Evolutionary conservation across 75 land plant species (phyloP).

Genomic region (Larix kaempferi): DNA sequence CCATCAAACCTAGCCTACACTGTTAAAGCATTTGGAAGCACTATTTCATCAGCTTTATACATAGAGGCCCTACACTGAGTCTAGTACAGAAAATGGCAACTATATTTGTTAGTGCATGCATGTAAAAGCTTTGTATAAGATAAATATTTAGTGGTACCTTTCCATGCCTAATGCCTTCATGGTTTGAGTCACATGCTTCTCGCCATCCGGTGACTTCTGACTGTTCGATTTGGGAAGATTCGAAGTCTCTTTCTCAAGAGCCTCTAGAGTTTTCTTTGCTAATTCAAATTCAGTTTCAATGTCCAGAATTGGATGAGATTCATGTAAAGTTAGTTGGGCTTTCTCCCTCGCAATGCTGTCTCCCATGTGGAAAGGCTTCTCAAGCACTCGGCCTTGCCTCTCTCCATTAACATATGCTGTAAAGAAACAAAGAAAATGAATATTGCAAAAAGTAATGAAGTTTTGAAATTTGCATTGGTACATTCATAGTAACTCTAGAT

Average conservation of each 20-base stretch:
- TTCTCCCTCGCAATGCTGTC: constrained; percentile 74
- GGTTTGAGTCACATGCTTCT: constrained; percentile 20
- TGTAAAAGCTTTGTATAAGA: too few species aligned
- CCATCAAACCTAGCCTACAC: too few species aligned
- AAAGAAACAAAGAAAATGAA: background rate
- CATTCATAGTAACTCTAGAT: too few species aligned
- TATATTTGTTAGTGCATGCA: too few species aligned
- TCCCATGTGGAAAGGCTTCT: constrained; percentile 68
- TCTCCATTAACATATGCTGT: constrained; percentile 93
- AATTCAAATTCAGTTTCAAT: constrained; percentile 49
- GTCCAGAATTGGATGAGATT: constrained; percentile 26
- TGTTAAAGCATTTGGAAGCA: too few species aligned
- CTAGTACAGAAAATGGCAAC: too few species aligned
- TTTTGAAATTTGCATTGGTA: too few species aligned
- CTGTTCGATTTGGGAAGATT: background rate
- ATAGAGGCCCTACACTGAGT: too few species aligned
- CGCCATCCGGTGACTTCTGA: background rate
- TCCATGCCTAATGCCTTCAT: constrained; percentile 80
- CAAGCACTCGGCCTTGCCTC: constrained; percentile 60
- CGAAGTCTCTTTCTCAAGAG: background rate
- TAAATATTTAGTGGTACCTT: constrained; percentile 35
- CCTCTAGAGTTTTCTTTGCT: constrained; percentile 19
- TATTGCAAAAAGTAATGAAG: background rate
- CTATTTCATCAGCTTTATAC: too few species aligned
- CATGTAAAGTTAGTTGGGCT: background rate